These are phyloP conservation scores for Gossypium lobatum DNA, from an alignment of 441 rosid species.

Conservation along the genomic window DNA sequence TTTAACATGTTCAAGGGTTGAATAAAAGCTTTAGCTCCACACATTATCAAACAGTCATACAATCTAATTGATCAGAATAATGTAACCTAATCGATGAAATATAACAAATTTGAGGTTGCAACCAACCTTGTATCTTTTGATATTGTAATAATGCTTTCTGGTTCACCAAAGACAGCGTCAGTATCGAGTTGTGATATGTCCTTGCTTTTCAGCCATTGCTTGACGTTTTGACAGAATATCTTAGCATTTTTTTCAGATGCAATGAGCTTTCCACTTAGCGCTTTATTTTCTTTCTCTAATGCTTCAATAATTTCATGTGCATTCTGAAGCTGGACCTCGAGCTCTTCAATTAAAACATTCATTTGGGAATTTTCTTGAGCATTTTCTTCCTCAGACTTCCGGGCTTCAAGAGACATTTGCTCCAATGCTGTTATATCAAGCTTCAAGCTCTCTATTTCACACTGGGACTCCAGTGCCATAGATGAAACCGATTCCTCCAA, in stretches of 20 bases:
- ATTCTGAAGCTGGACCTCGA: conserved; percentile 31
- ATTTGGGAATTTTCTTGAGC: conserved; percentile 33
- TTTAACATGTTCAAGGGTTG: not conserved
- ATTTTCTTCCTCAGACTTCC: conserved; percentile 41
- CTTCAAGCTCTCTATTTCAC: conserved; percentile 81
- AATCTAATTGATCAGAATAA: not conserved
- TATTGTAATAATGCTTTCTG: conserved; percentile 20
- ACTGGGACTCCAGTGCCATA: conserved; percentile 55
- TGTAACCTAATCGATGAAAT: conserved; percentile 11
- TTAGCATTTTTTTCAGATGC: conserved; percentile 33
- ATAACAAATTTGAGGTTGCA: not conserved
- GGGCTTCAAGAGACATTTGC: conserved; percentile 43
- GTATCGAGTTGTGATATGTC: conserved; percentile 17
- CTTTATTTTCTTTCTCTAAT: conserved; percentile 43
- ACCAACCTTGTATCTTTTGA: conserved; percentile 38
- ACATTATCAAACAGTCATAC: not conserved
- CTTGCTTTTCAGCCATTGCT: conserved; percentile 34
- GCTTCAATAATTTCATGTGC: conserved; percentile 28
- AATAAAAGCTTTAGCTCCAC: not conserved
- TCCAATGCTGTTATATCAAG: conserved; percentile 58
- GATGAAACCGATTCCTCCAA: conserved; percentile 66
- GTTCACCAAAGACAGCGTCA: conserved; percentile 25
- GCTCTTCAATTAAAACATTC: conserved; percentile 34
- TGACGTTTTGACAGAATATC: conserved; percentile 29
- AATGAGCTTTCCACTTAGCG: conserved; percentile 36